Percentiles rank a stretch among this genome's conserved stretches.
Conservation (phyloP, 73 alveolate genomes). For the Paramecium sexaurelia region DNA sequence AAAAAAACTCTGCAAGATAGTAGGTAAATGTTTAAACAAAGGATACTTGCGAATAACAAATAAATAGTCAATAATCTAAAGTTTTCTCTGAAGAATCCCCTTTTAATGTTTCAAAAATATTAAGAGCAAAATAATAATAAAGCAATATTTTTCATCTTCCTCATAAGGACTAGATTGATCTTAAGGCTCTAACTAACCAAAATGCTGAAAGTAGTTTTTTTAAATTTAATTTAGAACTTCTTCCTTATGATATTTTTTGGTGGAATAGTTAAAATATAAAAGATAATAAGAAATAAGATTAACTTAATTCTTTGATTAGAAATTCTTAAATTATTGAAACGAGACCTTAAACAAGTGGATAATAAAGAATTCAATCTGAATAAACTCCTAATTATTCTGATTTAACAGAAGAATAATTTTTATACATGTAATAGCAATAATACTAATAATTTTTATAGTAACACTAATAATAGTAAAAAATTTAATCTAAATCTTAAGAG, state of each 20-base stretch:
- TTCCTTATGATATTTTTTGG: constrained; percentile 32
- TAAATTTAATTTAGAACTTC: background rate
- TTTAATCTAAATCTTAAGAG: background rate
- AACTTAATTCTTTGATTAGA: background rate
- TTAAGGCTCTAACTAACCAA: background rate
- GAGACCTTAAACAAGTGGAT: background rate
- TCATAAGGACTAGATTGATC: background rate
- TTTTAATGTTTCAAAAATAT: background rate
- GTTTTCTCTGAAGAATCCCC: background rate
- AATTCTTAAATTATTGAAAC: background rate
- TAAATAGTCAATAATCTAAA: background rate
- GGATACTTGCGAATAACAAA: background rate
- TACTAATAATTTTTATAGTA: background rate
- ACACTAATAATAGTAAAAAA: background rate
- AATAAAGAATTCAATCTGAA: background rate
- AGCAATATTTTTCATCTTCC: constrained; percentile 49
- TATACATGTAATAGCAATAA: background rate
- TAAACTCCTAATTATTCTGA: background rate
- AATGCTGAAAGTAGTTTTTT: background rate
- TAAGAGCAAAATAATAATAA: background rate
- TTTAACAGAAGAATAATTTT: background rate
- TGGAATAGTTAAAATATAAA: constrained; percentile 51
- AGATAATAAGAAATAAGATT: background rate
- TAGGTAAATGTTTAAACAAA: background rate
- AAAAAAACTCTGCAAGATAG: background rate